Percentiles rank a stretch among this genome's conserved stretches.
These are phyloP conservation scores for Vaccinium corymbosum DNA, from an alignment of 148 eudicot genomes.

Conservation along the genomic window DNA sequence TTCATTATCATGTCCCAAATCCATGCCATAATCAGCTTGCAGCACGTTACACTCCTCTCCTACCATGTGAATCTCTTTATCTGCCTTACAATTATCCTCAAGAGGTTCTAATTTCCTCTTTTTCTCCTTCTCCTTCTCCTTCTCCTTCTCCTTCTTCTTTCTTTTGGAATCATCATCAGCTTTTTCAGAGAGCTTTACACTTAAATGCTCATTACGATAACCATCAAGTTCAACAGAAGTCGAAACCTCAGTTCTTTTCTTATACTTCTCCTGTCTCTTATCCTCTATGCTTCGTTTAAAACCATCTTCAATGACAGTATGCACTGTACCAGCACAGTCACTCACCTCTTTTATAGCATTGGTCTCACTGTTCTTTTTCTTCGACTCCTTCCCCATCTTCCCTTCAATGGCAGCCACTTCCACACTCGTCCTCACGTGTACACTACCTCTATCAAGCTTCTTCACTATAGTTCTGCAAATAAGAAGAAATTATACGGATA, in stretches of 20 bases:
- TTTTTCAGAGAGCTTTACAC: neutral
- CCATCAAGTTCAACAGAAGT: neutral
- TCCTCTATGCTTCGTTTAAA: neutral
- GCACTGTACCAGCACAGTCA: neutral
- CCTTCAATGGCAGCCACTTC: neutral
- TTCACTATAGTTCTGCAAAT: neutral
- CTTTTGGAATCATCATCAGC: neutral
- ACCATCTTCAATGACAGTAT: neutral
- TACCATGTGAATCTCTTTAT: neutral
- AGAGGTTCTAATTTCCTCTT: slow-evolving; percentile 1
- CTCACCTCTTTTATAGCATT: slow-evolving; percentile 2
- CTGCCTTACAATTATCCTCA: neutral
- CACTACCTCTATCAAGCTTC: slow-evolving; percentile 7
- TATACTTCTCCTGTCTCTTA: neutral
- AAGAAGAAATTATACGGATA: neutral
- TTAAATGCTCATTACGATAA: neutral
- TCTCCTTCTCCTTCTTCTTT: neutral
- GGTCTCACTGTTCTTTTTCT: slow-evolving; percentile 2
- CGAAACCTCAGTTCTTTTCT: neutral
- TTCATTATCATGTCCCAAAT: neutral
- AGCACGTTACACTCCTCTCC: neutral
- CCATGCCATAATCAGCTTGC: neutral
- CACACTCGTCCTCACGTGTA: neutral
- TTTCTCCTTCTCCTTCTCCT: neutral
- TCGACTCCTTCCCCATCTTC: neutral